Evolutionary conservation across 2,329 filamentous ascomycete genomes (phyloP), one percentile per base, ranked within the genome.

Genomic region (Sclerotinia sclerotiorum): DNA sequence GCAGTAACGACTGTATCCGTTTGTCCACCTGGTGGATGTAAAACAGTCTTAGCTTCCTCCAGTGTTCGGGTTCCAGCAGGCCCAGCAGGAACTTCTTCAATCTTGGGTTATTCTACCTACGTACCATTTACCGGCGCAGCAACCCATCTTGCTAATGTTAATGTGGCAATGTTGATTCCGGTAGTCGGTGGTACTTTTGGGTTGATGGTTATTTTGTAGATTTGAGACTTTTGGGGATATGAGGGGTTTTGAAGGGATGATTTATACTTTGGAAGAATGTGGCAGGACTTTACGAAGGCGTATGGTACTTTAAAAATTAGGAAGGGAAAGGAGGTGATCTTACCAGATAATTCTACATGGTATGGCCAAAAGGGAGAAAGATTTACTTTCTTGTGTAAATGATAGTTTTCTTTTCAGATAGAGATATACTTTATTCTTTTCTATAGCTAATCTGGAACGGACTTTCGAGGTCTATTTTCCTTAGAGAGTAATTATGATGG

Each of bases 51-150:
- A 11, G 19, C 32, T 3, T 24, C 58, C 2, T 62, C 60, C 17
- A 62, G 21, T 3, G 54, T 56, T 8, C 39, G 1, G 13, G 8
- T 51, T n/a, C 29, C 44, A 15, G 64, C 32, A 10, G 42, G 42
- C 10, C 64, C 64, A 24, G 64, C 24, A 10, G 64, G 64, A 17
- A 67, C 64, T 1, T 61, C 54, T 49, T 67, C 64, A 21, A 6
- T 60, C n/a, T 51, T 67, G 32, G 54, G 55, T 44, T 51, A 51
- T 24, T 60, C 54, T n/a, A 67, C 64, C 27, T 67, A 67, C 24
- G 32, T 67, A 15, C 64, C 64, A 39, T 67, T 67, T 11, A 67
- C 54, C 2, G 64, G 64, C 0, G 62, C 64, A 27, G 64, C 46
- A 21, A 21, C 19, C 29, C 27, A 17, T n/a, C 29, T 44, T 11